Percentiles rank a stretch among this genome's conserved stretches.
Evolutionary conservation across 2,329 filamentous ascomycete genomes (phyloP).

Genomic region (Rasamsonia emersonii): DNA sequence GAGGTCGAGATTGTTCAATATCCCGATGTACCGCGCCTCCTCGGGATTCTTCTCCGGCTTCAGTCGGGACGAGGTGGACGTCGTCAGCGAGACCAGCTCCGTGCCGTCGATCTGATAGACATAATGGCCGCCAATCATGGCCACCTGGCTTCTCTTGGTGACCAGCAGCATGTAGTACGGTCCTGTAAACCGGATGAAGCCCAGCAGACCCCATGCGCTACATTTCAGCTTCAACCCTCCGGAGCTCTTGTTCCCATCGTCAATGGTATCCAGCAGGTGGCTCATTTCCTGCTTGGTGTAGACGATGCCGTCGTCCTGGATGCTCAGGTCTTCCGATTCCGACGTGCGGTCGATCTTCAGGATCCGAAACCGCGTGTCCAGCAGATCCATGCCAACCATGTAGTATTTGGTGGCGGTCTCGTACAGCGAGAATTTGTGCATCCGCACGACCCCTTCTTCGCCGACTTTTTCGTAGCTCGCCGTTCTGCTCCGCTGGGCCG

Average conservation of each 20-base stretch:
- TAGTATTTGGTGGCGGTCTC: conserved; percentile 92
- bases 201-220: conserved; percentile 85
- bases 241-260: conserved; percentile 85
- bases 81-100: conserved; percentile 79
- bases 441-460: conserved; percentile 47
- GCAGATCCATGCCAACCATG: conserved; percentile 84
- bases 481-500: conserved; percentile 29
- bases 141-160: conserved; percentile 90
- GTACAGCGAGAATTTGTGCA: conserved; percentile 98
- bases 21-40: conserved; percentile 79
- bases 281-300: conserved; percentile 91
- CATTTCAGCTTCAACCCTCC: conserved; percentile 85
- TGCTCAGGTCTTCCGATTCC: conserved; percentile 66
- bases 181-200: conserved; percentile 92
- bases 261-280: conserved; percentile 84
- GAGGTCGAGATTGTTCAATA: conserved; percentile 84
- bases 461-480: conserved; percentile 25
- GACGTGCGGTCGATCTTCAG: conserved; percentile 90
- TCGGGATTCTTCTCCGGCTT: conserved; percentile 79
- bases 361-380: conserved; percentile 80
- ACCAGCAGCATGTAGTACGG: conserved; percentile 96
- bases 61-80: conserved; percentile 55
- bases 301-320: conserved; percentile 90
- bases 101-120: conserved; percentile 93
- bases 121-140: conserved; percentile 92